phyloP scores from a whole-genome alignment of 1,284 basidiomycete species.

The Athelia psychrophila region DNA sequence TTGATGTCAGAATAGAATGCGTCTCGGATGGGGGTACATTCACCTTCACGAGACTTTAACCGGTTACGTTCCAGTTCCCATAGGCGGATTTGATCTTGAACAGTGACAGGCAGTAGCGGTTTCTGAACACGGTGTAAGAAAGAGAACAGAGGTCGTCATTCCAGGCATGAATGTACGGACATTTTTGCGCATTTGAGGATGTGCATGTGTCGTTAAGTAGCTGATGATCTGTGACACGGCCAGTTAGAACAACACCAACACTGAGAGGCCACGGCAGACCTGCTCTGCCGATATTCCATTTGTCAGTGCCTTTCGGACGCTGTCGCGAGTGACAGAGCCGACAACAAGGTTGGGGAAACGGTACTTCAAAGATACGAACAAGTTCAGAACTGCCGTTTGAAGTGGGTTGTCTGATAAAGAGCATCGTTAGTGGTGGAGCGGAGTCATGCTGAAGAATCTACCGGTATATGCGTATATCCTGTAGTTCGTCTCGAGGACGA shows the following conservation, averaged over 20 bases:
- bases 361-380: slow-evolving; percentile 91
- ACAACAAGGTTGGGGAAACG: slow-evolving; percentile 97
- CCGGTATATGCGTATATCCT: slow-evolving; percentile 98
- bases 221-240: slow-evolving; percentile 76
- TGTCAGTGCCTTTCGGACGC: slow-evolving; percentile 89
- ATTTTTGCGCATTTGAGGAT: slow-evolving; percentile 97
- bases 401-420: slow-evolving; percentile 80
- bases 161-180: slow-evolving; percentile 38
- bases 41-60: slow-evolving; percentile 84
- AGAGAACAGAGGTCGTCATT: neutral
- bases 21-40: slow-evolving; percentile 7
- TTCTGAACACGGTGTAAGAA: slow-evolving; percentile 45
- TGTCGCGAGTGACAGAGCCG: slow-evolving; percentile 91
- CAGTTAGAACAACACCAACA: slow-evolving; percentile 2
- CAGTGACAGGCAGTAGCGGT: slow-evolving; percentile 90
- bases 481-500: slow-evolving; percentile 98
- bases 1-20: slow-evolving; percentile 18
- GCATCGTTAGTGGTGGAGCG: slow-evolving; percentile 14
- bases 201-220: slow-evolving; percentile 92
- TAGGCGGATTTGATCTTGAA: slow-evolving; percentile 96
- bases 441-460: slow-evolving; percentile 31
- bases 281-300: slow-evolving; percentile 98
- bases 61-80: slow-evolving; percentile 98
- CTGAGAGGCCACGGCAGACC: slow-evolving; percentile 41
- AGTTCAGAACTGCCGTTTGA: slow-evolving; percentile 93